Base-by-base conservation (phyloP, 1,284 basidiomycete genomes). In the Boletus nobilissimus region DNA sequence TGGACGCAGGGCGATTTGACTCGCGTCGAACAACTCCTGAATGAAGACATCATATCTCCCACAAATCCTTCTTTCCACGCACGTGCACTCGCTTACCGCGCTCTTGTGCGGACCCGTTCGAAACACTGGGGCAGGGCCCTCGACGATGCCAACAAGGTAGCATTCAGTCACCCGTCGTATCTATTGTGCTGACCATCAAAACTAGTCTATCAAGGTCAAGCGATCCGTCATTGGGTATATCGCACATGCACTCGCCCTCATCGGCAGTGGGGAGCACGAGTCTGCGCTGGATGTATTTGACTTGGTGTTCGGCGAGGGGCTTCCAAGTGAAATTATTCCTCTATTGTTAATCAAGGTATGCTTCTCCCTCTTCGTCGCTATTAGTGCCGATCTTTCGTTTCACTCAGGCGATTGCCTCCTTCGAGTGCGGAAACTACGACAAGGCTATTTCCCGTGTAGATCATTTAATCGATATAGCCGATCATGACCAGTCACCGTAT, bases 311-410 rank as follows among this genome's bases (percentile, higher is more conserved):
- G n/a, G 36, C 18, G 64, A 64, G 9, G 19, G 51, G 48, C 32
- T 39, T 24, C 32, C 46, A 26, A 36, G 36, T 9, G 77, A 77
- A 40, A 60, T 40, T 13, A 78, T 13, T 3, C 51, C 69, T 39
- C 40, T 77, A 10, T 54, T 77, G 34, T 38, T 79, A n/a, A 68
- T 78, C 73, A 78, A 76, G 70, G 77, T 65, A 46, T 64, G 57
- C 32, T 10, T 5, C 5, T 8, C 26, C 11, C 24, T 24, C 5
- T 29, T 40, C 11, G 11, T 70, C 7, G 36, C 43, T 13, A 14
- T 22, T 2, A 0, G 24, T 46, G n/a, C 16, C 22, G 9, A 60
- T 32, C n/a, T 32, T 43, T 19, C 32, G 57, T 60, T 34, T 19
- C 22, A 24, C 7, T 10, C 22, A 78, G 77, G 76, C 77, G 3